These are phyloP conservation scores for Euryodendron excelsum DNA, from an alignment of 148 eudicot genomes.

Conservation along the genomic window DNA sequence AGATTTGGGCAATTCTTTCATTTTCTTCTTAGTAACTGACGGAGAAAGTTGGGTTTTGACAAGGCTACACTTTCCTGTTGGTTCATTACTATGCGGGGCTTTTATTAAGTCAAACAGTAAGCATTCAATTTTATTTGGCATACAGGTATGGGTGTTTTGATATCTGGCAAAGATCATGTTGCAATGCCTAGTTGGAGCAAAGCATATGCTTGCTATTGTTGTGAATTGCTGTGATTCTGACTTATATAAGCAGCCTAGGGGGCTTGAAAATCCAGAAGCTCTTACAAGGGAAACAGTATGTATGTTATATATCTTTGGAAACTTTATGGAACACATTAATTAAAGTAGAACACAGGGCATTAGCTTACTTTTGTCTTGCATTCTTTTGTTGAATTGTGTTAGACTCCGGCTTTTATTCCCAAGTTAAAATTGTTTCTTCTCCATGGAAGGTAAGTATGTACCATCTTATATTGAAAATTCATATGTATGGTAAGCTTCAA, in stretches of 20 bases:
- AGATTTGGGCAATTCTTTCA: background rate
- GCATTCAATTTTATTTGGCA: background rate
- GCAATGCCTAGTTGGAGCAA: constrained; percentile 53
- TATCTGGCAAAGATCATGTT: constrained; percentile 38
- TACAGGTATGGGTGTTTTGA: constrained; percentile 44
- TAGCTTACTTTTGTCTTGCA: background rate
- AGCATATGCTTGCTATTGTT: constrained; percentile 36
- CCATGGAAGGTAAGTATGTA: background rate
- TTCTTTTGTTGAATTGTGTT: background rate
- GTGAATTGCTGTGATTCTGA: constrained; percentile 47
- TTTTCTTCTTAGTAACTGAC: too few species aligned
- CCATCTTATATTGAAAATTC: background rate
- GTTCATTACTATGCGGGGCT: background rate
- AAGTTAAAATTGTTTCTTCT: background rate
- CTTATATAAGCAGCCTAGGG: constrained; percentile 29
- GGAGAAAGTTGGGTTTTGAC: background rate
- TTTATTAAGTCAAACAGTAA: background rate
- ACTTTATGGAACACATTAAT: background rate
- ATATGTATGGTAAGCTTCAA: too few species aligned
- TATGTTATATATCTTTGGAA: constrained; percentile 20
- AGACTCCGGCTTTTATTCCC: background rate
- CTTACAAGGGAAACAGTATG: constrained; percentile 40
- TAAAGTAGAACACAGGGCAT: too few species aligned
- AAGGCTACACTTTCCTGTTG: background rate
- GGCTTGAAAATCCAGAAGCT: constrained; percentile 32